phyloP scores from a whole-genome alignment of 768 basidiomycete species.

The Pleurotus giganteus region DNA sequence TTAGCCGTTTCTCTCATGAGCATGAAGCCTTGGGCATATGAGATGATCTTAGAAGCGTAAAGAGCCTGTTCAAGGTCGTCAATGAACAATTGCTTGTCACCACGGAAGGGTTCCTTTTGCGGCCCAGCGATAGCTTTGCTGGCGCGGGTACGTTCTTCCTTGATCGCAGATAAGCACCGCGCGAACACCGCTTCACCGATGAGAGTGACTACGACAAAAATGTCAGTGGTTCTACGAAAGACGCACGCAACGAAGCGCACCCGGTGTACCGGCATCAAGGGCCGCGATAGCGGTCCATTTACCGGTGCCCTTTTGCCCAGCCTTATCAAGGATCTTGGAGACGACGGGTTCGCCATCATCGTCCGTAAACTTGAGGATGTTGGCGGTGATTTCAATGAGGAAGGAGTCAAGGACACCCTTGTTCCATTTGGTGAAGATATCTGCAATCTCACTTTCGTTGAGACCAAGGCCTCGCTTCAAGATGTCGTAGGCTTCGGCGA shows the following conservation, averaged over 20 bases:
- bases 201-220: conserved; percentile 71
- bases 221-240: conserved; percentile 9
- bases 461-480: conserved; percentile 94
- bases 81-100: conserved; percentile 98
- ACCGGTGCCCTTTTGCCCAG: conserved; percentile 98
- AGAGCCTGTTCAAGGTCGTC: conserved; percentile 98
- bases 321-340: conserved; percentile 91
- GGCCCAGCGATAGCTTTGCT: conserved; percentile 91
- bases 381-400: conserved; percentile 97
- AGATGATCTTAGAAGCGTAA: conserved; percentile 99
- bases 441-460: conserved; percentile 84
- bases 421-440: conserved; percentile 95
- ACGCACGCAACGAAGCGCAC: conserved; percentile 37
- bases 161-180: conserved; percentile 95
- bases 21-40: conserved; percentile 99
- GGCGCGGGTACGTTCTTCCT: conserved; percentile 91
- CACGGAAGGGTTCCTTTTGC: conserved; percentile 89
- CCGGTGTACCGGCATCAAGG: conserved; percentile 86
- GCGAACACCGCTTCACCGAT: conserved; percentile 99
- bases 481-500: conserved; percentile 98
- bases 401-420: conserved; percentile 99
- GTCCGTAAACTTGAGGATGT: conserved; percentile 97
- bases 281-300: conserved; percentile 99
- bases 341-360: conserved; percentile 91
- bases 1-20: conserved; percentile 98